Base-by-base conservation (phyloP, 2,329 filamentous ascomycete species). In the Ophiostoma novo-ulmi region DNA sequence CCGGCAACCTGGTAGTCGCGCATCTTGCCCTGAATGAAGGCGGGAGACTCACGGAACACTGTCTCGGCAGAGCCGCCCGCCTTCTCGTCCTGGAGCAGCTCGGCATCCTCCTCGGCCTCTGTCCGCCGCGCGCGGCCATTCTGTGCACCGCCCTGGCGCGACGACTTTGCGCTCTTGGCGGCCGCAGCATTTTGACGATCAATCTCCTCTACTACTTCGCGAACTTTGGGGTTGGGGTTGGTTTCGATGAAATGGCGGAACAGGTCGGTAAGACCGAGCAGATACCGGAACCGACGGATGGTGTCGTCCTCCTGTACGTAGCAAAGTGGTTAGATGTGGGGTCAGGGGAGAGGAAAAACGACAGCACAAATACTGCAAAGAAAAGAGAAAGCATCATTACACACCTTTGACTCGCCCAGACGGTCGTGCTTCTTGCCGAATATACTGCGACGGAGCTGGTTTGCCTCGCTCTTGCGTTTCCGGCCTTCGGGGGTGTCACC, bases 191-290 rank as follows among this genome's bases (percentile, higher is more conserved):
- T 96, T 78, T 97, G 94, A 66, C 92, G 90, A 80, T 99, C 95
- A 77, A 98, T 97, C 80, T 97, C 92, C 68, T 87, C 86, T 86
- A 98, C 95, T 75, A 97, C 93, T 71, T 97, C 92, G 76, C 94
- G 92, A 77, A 98, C 95, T 76, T 92, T 92, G 20, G 95, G 94
- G 77, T 99, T 94, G 5, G 94, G 94, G 78, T 97, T 99, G 10
- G 93, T 93, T 78, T 98, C 94, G 81, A 99, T 99, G 80, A 99
- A 99, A 81, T 99, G 95, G 74, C 96, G 93, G 83, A 99, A 99
- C 26, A 99, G 85, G 77, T 99, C 95, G 20, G 95, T 99, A 69
- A 99, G 84, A 36, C 96, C 96, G 17, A 99, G 87, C 1, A 99
- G 87, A 79, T 99, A 99, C 74, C 93, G 90, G 79, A 99, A 99